These are phyloP conservation scores for Murraya koenigii DNA, from an alignment of 345 rosid genomes.

Conservation along the genomic window DNA sequence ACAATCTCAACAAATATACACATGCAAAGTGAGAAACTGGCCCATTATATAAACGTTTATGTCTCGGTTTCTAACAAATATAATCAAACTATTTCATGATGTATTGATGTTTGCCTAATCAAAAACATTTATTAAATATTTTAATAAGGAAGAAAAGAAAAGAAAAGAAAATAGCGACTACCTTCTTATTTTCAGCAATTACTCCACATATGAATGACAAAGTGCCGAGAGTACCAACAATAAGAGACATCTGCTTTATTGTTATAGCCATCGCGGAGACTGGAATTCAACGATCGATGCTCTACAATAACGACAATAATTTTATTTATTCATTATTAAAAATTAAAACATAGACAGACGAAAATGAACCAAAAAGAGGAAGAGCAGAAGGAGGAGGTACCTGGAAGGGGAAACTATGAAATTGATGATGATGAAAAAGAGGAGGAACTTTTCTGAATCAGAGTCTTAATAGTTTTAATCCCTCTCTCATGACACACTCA, in stretches of 20 bases:
- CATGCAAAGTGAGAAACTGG: neutral
- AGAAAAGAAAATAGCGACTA: neutral
- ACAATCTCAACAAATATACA: too few species aligned
- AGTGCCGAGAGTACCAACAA: conserved; percentile 51
- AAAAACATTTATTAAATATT: neutral
- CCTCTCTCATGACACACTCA: too few species aligned
- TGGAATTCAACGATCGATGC: conserved; percentile 1
- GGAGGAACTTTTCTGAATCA: neutral
- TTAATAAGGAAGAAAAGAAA: neutral
- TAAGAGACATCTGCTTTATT: conserved; percentile 56
- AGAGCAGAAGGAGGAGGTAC: neutral
- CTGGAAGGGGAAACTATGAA: neutral
- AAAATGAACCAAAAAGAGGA: neutral
- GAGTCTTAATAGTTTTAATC: too few species aligned
- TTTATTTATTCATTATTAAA: too few species aligned
- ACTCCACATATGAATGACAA: conserved; percentile 68
- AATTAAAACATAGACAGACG: neutral
- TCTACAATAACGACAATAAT: neutral
- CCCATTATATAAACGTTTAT: neutral
- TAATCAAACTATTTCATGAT: neutral
- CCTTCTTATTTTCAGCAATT: conserved; percentile 86
- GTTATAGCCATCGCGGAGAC: conserved; percentile 50
- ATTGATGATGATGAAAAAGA: neutral
- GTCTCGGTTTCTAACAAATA: neutral
- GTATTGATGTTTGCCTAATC: neutral